These are phyloP conservation scores for Amylostereum areolatum DNA, from an alignment of 1,284 basidiomycete species.

Conservation along the genomic window DNA sequence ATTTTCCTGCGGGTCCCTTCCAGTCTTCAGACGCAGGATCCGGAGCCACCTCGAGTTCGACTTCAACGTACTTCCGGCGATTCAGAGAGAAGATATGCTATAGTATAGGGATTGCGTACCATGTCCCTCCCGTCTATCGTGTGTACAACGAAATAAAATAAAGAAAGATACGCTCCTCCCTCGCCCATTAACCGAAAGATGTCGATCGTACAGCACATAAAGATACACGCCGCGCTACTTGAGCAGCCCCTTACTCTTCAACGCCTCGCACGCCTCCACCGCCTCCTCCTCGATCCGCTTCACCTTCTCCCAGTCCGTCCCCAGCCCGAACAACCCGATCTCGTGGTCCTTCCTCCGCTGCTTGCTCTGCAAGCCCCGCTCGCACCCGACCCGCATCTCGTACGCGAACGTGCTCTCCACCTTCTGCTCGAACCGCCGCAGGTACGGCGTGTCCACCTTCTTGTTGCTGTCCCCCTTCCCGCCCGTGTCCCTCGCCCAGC, in stretches of 20 bases:
- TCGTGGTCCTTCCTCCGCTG: conserved; percentile 68
- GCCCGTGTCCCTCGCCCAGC: conserved; percentile 37
- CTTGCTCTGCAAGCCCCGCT: conserved; percentile 54
- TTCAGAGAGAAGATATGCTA: no score
- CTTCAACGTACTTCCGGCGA: no score
- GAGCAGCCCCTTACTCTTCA: conserved; percentile 52
- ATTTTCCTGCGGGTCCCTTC: no score
- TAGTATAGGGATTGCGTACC: no score
- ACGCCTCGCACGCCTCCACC: conserved; percentile 70
- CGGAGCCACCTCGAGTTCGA: no score
- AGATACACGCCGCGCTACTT: conserved; percentile 19
- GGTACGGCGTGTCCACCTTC: conserved; percentile 17
- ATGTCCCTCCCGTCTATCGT: no score
- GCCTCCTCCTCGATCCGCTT: conserved; percentile 57
- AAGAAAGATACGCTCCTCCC: no score
- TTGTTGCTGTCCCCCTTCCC: conserved; percentile 20
- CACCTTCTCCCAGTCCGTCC: conserved; percentile 86
- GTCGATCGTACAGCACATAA: conserved; percentile 5
- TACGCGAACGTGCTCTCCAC: conserved; percentile 73
- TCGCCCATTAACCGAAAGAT: no score
- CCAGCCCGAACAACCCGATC: conserved; percentile 82
- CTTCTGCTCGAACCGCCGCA: conserved; percentile 53
- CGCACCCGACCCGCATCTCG: conserved; percentile 67
- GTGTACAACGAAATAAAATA: no score
- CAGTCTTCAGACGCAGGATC: no score